Base-by-base conservation (phyloP, 2,329 filamentous ascomycete genomes). In the Ceratocystis alfenasii region DNA sequence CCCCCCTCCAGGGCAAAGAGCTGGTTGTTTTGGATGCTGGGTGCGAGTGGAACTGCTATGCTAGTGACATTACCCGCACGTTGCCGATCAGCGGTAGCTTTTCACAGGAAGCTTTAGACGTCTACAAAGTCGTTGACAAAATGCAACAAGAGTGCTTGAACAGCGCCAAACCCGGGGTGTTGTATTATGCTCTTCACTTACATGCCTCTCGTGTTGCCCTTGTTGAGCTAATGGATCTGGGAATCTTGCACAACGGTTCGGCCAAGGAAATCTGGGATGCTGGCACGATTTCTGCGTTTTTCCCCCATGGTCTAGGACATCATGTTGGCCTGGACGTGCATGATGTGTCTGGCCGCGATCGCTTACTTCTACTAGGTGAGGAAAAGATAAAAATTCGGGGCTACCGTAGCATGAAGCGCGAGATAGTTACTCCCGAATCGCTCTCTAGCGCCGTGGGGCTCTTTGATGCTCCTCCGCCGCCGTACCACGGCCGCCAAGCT, bases 61-160 rank as follows among this genome's bases (percentile, higher is more conserved):
- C 90, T 36, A 89, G 88, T 66, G 93, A 97, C 74, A 85, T 97
- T 33, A 97, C 94, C 0, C 84, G 93, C 46, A 94, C 92, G 0
- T 85, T 96, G 70, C 93, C 93, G 3, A 76, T 96, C 25, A 82
- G 81, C 15, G 88, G 89, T 5, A 66, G 68, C 0, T 95, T 90
- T 70, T 83, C 84, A 0, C 74, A 79, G 15, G 87, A 93, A 73
- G 86, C 87, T 0, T 81, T 82, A 61, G 81, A 83, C 8, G 86
- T 96, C 64, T 92, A 96, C 73, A 80, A 83, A 59, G 79, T 94
- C 30, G 92, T 96, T 2, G 79, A 88, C 70, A 78, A 81, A 67
- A 96, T 96, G 90, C 92, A 96, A 75, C 78, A 81, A 6, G 81
- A 84, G 65, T 91, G 87, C 70, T 88, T 95, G 71, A 77, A 78